Conservation (phyloP, 306 rosid species). For the Hylodesmum podocarpum region DNA sequence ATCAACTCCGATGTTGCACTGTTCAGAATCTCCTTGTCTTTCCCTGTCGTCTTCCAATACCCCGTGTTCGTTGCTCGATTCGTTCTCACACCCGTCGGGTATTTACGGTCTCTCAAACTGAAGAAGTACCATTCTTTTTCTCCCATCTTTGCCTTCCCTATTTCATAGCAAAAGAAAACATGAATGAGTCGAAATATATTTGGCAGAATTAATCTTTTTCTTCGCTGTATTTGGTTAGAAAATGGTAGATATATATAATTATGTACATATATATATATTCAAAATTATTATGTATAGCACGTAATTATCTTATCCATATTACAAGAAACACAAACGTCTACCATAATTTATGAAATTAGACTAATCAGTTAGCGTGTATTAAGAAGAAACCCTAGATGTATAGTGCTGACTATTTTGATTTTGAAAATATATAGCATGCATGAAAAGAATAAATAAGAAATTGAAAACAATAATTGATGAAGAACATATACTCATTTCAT, state of each 20-base stretch:
- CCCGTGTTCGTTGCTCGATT: slow-evolving; percentile 91
- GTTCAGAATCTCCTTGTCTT: slow-evolving; percentile 81
- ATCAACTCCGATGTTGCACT: slow-evolving; percentile 61
- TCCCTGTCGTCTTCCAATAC: slow-evolving; percentile 96
- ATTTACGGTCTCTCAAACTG: slow-evolving; percentile 85
- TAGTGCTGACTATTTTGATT: background rate
- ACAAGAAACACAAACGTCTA: slow-evolving; percentile 23
- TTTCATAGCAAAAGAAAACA: slow-evolving; percentile 7
- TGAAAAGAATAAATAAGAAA: background rate
- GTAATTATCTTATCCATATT: slow-evolving; percentile 15
- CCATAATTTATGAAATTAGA: background rate
- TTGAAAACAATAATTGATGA: background rate
- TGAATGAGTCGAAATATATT: background rate
- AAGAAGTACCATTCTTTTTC: slow-evolving; percentile 95
- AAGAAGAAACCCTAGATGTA: slow-evolving; percentile 15
- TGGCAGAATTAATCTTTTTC: background rate
- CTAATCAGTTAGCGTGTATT: background rate
- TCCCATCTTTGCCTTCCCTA: slow-evolving; percentile 95
- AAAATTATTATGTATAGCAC: background rate
- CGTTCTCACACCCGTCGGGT: slow-evolving; percentile 92
- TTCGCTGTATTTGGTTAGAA: slow-evolving; percentile 18
- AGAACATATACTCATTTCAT: background rate
- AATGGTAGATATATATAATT: background rate
- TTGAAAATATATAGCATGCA: background rate
- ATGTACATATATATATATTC: background rate